A percentile compares a stretch with the other conserved stretches of the same genome.
These are phyloP conservation scores for Arbutus unedo DNA, from an alignment of 148 eudicot genomes.

Conservation along the genomic window DNA sequence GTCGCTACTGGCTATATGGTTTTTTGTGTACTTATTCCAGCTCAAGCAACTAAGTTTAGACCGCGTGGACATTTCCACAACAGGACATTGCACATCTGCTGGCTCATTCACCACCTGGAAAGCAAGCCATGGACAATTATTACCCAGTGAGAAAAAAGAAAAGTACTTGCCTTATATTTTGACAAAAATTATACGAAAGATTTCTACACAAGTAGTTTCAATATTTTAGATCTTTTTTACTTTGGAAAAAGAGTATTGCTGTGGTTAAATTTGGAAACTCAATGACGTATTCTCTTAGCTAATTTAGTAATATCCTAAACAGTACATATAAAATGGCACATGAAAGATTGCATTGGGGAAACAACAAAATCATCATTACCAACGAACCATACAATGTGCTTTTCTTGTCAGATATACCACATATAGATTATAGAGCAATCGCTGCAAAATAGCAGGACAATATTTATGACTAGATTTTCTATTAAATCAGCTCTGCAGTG, in stretches of 20 bases:
- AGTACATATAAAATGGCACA: neutral
- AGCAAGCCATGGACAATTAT: neutral
- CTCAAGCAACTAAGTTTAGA: constrained; percentile 75
- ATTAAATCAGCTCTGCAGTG: neutral
- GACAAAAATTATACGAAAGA: neutral
- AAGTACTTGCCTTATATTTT: neutral
- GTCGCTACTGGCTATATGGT: constrained; percentile 74
- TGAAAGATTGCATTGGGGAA: constrained; percentile 6
- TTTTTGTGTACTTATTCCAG: constrained; percentile 70
- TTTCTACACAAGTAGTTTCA: neutral
- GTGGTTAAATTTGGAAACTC: neutral
- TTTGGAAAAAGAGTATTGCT: neutral
- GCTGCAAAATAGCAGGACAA: neutral
- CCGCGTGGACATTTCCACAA: constrained; percentile 66
- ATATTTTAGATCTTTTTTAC: neutral
- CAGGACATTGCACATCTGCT: constrained; percentile 62
- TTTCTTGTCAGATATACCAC: neutral
- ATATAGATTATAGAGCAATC: neutral
- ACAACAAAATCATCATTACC: neutral
- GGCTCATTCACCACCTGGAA: constrained; percentile 71
- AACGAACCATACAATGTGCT: neutral
- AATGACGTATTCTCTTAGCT: neutral
- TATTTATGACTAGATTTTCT: neutral
- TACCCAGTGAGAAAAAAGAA: neutral
- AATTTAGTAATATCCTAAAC: neutral